Evolutionary conservation across 768 basidiomycete genomes (phyloP), one percentile per base, ranked within the genome.

Genomic region (Tulasnella sp.): DNA sequence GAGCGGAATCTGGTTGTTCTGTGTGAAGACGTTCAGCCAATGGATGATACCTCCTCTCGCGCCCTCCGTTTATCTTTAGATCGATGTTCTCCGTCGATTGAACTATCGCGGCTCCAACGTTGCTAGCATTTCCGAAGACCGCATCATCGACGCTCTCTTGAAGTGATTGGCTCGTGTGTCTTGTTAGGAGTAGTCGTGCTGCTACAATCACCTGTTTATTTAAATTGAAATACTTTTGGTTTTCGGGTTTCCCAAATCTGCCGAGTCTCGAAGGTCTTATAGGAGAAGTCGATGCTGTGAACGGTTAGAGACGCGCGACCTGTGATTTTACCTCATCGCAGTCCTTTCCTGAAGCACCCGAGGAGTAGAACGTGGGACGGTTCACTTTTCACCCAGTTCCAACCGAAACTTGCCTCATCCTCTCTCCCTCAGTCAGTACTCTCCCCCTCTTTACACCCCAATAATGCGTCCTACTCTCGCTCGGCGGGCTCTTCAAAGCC

Each of bases 101-200:
- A 95, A 96, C 79, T 96, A 96, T 81, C 88, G 94, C 34, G 88
- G 94, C 32, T 82, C 86, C 19, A 95, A 94, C 78, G 88, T 90
- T 62, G 83, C 88, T 16, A 89, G 90, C 80, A 90, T 93, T 79
- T 80, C 86, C 47, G 92, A 94, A 77, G 93, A 95, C 77, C 86
- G 88, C 78, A 83, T 95, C 47, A 89, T 95, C 32, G 91, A 95
- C 80, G 92, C 94, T 81, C 83, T 95, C 75, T 82, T 95, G 81
- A 78, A 78, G 69, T 79, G 42, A 70, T 17, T 65, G 35, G 26
- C 14, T 29, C 22, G 11, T 12, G 35, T 2, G 22, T 65, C 17
- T 9, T 65, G 19, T 65, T 40, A 29, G 39, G 16, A 34, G 29
- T 37, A 29, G 64, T 65, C 35, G 64, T 29, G 35, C 64, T 36